phyloP scores from a whole-genome alignment of 208 protist species.

The Tritrichomonas foetus region DNA sequence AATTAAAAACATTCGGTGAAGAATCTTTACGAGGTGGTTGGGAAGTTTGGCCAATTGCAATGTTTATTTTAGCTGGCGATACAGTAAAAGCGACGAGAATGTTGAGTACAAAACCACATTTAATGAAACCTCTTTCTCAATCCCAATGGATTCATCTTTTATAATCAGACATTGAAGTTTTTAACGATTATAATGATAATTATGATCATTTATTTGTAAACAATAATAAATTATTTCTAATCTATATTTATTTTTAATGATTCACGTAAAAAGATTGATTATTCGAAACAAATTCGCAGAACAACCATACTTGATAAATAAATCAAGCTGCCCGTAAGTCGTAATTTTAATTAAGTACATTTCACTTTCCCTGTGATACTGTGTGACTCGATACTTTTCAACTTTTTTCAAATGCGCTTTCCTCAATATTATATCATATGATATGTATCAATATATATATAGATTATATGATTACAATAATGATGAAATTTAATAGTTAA shows the following conservation, averaged over 20 bases:
- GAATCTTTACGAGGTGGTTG: background rate
- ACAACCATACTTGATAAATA: background rate
- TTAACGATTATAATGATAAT: background rate
- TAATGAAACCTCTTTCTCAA: background rate
- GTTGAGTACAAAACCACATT: background rate
- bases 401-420: too few relatives aligned
- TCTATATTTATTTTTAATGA: background rate
- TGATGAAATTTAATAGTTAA: too few relatives aligned
- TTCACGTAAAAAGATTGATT: background rate
- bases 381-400: too few relatives aligned
- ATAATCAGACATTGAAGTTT: too few relatives aligned
- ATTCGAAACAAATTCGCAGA: background rate
- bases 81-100: background rate
- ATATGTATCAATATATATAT: too few relatives aligned
- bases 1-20: background rate
- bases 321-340: too few relatives aligned
- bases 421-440: too few relatives aligned
- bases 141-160: background rate
- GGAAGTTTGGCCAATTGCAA: background rate
- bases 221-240: background rate
- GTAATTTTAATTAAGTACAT: too few relatives aligned
- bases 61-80: background rate
- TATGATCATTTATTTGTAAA: background rate
- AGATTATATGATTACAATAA: too few relatives aligned
- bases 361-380: too few relatives aligned